Percentiles rank a stretch among this genome's conserved stretches.
Evolutionary conservation across 495 filamentous ascomycete genomes (phyloP).

Genomic region (Annulohypoxylon bovei): DNA sequence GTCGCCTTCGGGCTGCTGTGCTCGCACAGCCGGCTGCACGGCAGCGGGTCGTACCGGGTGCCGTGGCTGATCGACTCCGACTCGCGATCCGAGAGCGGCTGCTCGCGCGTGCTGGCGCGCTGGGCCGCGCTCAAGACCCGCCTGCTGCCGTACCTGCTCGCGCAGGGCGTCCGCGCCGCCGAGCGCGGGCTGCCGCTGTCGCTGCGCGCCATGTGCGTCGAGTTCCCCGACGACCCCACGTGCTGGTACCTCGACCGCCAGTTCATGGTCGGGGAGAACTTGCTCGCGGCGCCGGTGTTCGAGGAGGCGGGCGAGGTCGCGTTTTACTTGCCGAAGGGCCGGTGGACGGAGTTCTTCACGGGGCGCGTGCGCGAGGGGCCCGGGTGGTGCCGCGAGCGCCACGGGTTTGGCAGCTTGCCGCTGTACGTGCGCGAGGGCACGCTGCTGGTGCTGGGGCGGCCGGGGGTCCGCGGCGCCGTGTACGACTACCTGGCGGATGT

Average conservation of each 20-base stretch:
- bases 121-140: conserved; percentile 70
- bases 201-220: conserved; percentile 69
- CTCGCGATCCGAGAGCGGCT: conserved; percentile 54
- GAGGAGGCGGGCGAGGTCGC: conserved; percentile 66
- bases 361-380: conserved; percentile 56
- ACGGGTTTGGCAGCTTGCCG: conserved; percentile 58
- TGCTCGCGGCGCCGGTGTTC: conserved; percentile 71
- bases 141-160: conserved; percentile 70
- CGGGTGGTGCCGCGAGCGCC: conserved; percentile 59
- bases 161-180: conserved; percentile 61
- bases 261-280: conserved; percentile 70
- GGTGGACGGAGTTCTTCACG: conserved; percentile 65
- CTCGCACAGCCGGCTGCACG: conserved; percentile 74
- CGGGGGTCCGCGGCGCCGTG: conserved; percentile 55
- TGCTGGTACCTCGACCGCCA: conserved; percentile 71
- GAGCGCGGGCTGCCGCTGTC: conserved; percentile 61
- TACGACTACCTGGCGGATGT: conserved; percentile 61
- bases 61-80: conserved; percentile 77
- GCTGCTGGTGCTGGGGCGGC: conserved; percentile 58
- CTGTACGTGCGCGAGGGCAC: conserved; percentile 61
- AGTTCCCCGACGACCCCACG: conserved; percentile 72
- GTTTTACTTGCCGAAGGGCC: conserved; percentile 70
- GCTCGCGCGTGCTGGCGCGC: conserved; percentile 63
- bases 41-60: conserved; percentile 72
- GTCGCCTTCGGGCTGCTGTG: conserved; percentile 76